These are phyloP conservation scores for Trypanosoma melophagium DNA, from an alignment of 208 protist genomes.

Conservation along the genomic window DNA sequence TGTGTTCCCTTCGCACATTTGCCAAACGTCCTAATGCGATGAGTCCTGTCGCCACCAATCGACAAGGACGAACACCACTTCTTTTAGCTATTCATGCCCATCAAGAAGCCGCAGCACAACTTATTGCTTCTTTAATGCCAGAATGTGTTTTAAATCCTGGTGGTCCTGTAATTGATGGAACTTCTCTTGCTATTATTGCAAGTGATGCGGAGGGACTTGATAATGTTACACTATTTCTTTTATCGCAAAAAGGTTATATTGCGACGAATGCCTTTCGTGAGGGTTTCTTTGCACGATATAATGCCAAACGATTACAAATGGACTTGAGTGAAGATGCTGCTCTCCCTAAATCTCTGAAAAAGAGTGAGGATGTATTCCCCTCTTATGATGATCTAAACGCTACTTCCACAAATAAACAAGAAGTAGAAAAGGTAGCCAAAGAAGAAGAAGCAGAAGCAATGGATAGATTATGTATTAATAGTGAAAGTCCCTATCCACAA, in stretches of 20 bases:
- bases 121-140: constrained; percentile 44
- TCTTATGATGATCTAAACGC: too few relatives aligned
- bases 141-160: constrained; percentile 31
- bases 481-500: too few relatives aligned
- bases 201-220: constrained; percentile 52
- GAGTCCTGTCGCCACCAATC: constrained; percentile 45
- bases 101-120: constrained; percentile 51
- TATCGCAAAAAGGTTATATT: constrained; percentile 39
- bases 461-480: too few relatives aligned
- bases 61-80: constrained; percentile 62
- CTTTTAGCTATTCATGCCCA: constrained; percentile 65
- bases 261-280: constrained; percentile 22
- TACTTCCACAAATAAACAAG: too few relatives aligned
- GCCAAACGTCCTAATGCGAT: constrained; percentile 31
- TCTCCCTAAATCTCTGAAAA: neutral
- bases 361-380: neutral
- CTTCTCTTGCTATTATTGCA: constrained; percentile 58
- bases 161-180: constrained; percentile 65
- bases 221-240: constrained; percentile 58
- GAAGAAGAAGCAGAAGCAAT: too few relatives aligned
- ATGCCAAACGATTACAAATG: constrained; percentile 23
- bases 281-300: constrained; percentile 28
- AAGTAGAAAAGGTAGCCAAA: too few relatives aligned
- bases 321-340: constrained; percentile 21
- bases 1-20: constrained; percentile 23